Base-by-base conservation (phyloP, 768 basidiomycete species). In the Termitomyces sp. region DNA sequence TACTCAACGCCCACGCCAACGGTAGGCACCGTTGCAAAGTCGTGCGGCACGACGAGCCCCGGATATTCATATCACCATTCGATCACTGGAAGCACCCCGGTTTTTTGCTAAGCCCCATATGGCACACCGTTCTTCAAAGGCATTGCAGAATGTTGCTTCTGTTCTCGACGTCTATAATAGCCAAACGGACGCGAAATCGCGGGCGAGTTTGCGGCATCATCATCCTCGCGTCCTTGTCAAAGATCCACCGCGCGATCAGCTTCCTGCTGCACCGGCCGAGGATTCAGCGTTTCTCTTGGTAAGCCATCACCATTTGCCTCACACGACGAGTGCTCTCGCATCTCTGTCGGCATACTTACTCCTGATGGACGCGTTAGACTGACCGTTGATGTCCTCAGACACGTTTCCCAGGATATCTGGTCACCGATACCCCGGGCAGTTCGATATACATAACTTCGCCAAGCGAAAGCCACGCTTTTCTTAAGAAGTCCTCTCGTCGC, bases 211-310 rank as follows among this genome's bases (percentile, higher is more conserved):
- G 39, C 36, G 55, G 55, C 57, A 34, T 12, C 57, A 34, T 12
- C 56, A 29, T 27, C 52, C 54, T 20, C 54, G 53, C 36, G 56
- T 68, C 44, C 49, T 69, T 24, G 69, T 73, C 34, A 65, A 71
- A 61, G 66, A 71, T 56, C 68, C 72, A 24, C 70, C 71, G 5
- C 65, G 69, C 52, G 65, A 69, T 52, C 65, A 63, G 14, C 69
- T 70, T 42, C 62, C 64, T 43, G 64, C 60, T 54, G 64, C 59
- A 22, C 50, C 58, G 57, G 62, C 59, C 41, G 58, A 64, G 44
- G 63, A 60, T 56, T 64, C 64, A 57, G 57, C 58, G 49, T 57
- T 62, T 56, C 46, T 65, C 36, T 62, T 70, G 68, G 72, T 73
- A 62, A 70, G 72, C 68, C 37, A 56, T 52, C 53, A 48, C 31